Evolutionary conservation across 805 yeast species (phyloP).

Genomic region (Metschnikowia orientalis): DNA sequence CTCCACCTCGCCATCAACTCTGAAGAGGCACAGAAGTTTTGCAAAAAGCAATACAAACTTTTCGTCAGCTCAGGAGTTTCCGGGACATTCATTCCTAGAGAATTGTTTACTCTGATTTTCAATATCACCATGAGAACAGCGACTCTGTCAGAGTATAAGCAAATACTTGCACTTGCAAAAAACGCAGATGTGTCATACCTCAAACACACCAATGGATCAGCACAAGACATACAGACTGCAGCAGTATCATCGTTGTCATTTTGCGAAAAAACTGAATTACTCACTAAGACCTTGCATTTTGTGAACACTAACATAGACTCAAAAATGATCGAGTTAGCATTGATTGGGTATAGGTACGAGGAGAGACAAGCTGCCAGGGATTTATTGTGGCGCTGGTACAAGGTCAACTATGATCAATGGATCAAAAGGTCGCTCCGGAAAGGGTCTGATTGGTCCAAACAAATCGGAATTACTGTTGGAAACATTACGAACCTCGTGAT

Average conservation of each 20-base stretch:
- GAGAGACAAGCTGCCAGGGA: slow-evolving; percentile 25
- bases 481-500: slow-evolving; percentile 41
- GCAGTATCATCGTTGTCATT: slow-evolving; percentile 56
- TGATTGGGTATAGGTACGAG: slow-evolving; percentile 50
- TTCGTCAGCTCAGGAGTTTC: slow-evolving; percentile 48
- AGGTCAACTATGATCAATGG: slow-evolving; percentile 50
- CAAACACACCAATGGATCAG: slow-evolving; percentile 31
- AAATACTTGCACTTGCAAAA: slow-evolving; percentile 49
- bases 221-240: slow-evolving; percentile 46
- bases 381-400: slow-evolving; percentile 55
- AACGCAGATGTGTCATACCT: slow-evolving; percentile 43
- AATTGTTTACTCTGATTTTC: slow-evolving; percentile 43
- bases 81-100: slow-evolving; percentile 45
- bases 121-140: slow-evolving; percentile 37
- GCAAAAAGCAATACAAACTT: slow-evolving; percentile 41
- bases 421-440: slow-evolving; percentile 41
- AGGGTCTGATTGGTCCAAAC: slow-evolving; percentile 44
- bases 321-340: slow-evolving; percentile 49
- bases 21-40: slow-evolving; percentile 26
- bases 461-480: slow-evolving; percentile 41
- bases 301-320: slow-evolving; percentile 54
- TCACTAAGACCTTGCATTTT: slow-evolving; percentile 53
- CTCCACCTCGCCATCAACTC: slow-evolving; percentile 36
- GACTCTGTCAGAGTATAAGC: slow-evolving; percentile 54
- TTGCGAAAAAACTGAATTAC: slow-evolving; percentile 40